Evolutionary conservation across 2,329 filamentous ascomycete genomes (phyloP), one percentile per base, ranked within the genome.

Genomic region (Scedosporium dehoogii): DNA sequence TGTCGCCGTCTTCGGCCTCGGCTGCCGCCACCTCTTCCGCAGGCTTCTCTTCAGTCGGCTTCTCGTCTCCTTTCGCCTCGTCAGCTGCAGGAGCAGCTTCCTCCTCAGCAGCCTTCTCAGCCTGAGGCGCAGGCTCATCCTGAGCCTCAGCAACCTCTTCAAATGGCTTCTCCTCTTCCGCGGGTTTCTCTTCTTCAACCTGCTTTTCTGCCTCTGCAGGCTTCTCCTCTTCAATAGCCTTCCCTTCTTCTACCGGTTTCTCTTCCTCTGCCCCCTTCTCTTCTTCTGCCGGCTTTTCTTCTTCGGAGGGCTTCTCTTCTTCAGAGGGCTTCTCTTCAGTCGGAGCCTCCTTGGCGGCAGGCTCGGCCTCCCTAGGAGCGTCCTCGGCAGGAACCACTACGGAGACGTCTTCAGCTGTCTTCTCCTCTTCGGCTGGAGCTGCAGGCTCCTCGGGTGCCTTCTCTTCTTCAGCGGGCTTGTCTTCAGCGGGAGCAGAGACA

Each of bases 51-150:
- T 62, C n/a, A 21, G 44, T 18, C 14, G 58, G 46, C 18, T 63
- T 38, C 23, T 56, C 60, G 23, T 60, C 46, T 29, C 33, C 58
- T 38, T 58, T 56, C 16, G 61, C 46, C 29, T 63, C 56, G n/a
- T 51, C 56, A 41, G 27, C 23, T 10, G 41, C 57, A 3, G 38
- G 9, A 16, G 38, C 58, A 25, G 29, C 21, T 61, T 64, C 63
- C n/a, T 58, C 58, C 16, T 51, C 27, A 27, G 33, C 63, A 21
- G 58, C 61, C 33, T 61, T 53, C 4, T 48, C 41, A 9, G 63
- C 60, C 29, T 63, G 61, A 51, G 48, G n/a, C 41, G 62, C 33
- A 44, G 59, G 58, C 44, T 64, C 64, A 10, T 63, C 62, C 23
- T 65, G 57, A 41, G 61, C 21, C 41, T 61, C 25, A 23, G 46